Conservation (phyloP, 2,329 filamentous ascomycete species). For the Basipetospora chlamydospora region DNA sequence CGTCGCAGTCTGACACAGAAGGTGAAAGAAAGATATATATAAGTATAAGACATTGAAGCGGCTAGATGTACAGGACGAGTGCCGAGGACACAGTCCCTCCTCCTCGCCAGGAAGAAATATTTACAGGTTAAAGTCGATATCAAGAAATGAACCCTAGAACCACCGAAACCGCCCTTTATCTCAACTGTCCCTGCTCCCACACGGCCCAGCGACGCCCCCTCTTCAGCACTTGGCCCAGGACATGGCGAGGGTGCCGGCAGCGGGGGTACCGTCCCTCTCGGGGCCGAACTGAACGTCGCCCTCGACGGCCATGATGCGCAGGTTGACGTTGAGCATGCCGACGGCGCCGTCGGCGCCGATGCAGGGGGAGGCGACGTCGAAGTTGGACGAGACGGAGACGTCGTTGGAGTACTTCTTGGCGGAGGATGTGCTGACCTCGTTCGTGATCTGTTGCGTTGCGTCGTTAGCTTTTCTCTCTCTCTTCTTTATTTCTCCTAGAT, state of each 20-base stretch:
- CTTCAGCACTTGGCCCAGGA: constrained; percentile 7
- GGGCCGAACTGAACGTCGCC: constrained; percentile 7
- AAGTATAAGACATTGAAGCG: too few species aligned
- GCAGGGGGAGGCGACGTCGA: constrained; percentile 8
- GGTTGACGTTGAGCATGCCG: constrained; percentile 10
- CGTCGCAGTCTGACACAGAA: too few species aligned
- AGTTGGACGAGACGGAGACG: constrained; percentile 7
- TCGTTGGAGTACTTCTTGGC: constrained; percentile 1
- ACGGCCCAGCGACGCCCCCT: too few species aligned
- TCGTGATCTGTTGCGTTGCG: too few species aligned
- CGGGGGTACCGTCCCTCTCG: constrained; percentile 5
- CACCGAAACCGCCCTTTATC: neutral
- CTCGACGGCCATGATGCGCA: constrained; percentile 9
- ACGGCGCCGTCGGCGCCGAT: constrained; percentile 7
- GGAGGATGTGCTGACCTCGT: neutral
- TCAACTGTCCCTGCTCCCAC: too few species aligned
- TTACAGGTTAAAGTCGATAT: too few species aligned
- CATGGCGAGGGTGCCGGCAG: constrained; percentile 7
- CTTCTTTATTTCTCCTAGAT: neutral
- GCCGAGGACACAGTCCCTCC: too few species aligned
- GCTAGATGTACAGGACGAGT: too few species aligned
- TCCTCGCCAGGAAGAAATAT: too few species aligned
- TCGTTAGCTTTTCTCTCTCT: neutral
- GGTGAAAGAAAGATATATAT: too few species aligned
- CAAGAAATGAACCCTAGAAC: too few species aligned